Base-by-base conservation (phyloP, 352 stramenopile genomes). In the Globisporangium cederbergense region DNA sequence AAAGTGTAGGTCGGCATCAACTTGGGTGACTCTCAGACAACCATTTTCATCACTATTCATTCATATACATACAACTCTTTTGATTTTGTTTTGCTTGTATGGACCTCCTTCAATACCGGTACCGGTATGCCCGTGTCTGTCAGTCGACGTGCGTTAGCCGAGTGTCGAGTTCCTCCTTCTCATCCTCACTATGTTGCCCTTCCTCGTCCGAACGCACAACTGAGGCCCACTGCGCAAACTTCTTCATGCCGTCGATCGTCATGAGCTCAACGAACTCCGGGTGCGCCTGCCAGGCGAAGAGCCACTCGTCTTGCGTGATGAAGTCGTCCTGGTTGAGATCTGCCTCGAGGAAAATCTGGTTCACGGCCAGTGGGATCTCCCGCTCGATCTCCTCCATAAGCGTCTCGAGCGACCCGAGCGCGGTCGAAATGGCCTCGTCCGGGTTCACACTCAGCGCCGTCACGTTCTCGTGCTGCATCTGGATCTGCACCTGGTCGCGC, bases 201-300 rank as follows among this genome's bases (percentile, higher is more conserved):
- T 76, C 66, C 28, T 66, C 67, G 8, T 56, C 71, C 16, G 62
- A 66, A 30, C 74, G 72, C 4, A 90, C 81, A 22, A 90, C 79
- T 0, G 81, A 87, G 11, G 83, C 83, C 83, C 83, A 90, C 58
- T 91, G 81, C 28, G 81, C 79, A 56, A 94, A 82, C 60, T 94
- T 94, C 60, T 89, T 89, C 83, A 94, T 90, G 16, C 83, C 86
- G 53, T 94, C 86, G 55, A 94, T 90, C 0, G 86, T 92, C 75
- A 94, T 75, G 49, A 94, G 70, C 65, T 94, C 86, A 6, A 94
- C 83, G 34, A 94, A 89, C 62, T 94, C 86, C 2, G 86, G 86
- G 52, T 92, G 86, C 2, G 78, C 64, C 55, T 90, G 83, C 83
- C 83, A 91, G 49, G 81, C 79, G 34, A 89, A 88, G n/a, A 93